Evolutionary conservation across 2,329 filamentous ascomycete genomes (phyloP).

Genomic region (Colletotrichum sp.): DNA sequence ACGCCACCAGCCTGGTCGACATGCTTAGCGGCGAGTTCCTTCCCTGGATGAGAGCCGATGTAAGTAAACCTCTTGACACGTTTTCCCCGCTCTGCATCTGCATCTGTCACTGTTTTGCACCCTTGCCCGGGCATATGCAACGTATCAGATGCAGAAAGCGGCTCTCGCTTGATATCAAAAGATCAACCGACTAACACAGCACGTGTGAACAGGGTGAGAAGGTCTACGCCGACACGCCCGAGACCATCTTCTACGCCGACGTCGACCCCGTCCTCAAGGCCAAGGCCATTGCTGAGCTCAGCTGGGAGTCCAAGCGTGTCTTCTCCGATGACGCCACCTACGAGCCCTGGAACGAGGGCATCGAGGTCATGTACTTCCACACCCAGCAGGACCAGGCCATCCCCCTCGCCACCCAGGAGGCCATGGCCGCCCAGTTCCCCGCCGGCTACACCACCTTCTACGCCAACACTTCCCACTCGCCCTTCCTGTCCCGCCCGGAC

Average conservation of each 20-base stretch:
- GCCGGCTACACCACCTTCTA: slow-evolving; percentile 4
- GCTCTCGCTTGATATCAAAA: not conserved
- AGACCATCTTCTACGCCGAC: slow-evolving; percentile 30
- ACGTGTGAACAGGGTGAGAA: slow-evolving; percentile 3
- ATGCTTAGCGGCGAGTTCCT: slow-evolving; percentile 26
- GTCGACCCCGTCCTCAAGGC: slow-evolving; percentile 16
- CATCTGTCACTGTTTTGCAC: slow-evolving; percentile 10
- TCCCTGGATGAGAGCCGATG: slow-evolving; percentile 31
- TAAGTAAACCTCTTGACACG: not conserved
- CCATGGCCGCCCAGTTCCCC: slow-evolving; percentile 25
- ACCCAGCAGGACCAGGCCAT: slow-evolving; percentile 28
- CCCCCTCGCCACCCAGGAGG: slow-evolving; percentile 22
- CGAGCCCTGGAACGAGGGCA: slow-evolving; percentile 32
- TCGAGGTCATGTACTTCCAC: slow-evolving; percentile 29
- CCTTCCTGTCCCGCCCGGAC: slow-evolving; percentile 15
- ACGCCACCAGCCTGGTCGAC: slow-evolving; percentile 25
- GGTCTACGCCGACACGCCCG: slow-evolving; percentile 5
- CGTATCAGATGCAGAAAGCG: not conserved
- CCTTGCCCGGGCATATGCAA: not conserved
- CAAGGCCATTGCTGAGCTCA: slow-evolving; percentile 19
- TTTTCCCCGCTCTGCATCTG: not conserved
- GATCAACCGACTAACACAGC: not conserved
- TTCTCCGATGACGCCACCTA: slow-evolving; percentile 27
- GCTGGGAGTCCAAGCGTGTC: slow-evolving; percentile 7
- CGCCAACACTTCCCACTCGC: slow-evolving; percentile 14